These are phyloP conservation scores for Beauveria asiatica DNA, from an alignment of 2,329 filamentous ascomycete species.

Conservation along the genomic window DNA sequence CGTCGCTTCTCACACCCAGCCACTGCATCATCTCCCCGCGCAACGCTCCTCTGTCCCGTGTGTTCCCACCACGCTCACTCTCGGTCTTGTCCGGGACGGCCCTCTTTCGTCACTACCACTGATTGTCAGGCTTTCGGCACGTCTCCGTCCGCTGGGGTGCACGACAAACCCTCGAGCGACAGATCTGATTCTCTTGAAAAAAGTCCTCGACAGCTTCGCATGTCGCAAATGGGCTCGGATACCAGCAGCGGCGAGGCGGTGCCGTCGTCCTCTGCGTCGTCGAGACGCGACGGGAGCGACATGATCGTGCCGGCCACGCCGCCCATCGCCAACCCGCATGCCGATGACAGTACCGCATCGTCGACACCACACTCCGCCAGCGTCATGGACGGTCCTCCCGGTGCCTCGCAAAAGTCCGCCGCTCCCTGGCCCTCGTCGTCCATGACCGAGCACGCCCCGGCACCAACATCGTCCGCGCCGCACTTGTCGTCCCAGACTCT, in stretches of 20 bases:
- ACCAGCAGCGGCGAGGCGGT: conserved; percentile 4
- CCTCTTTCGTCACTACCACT: neutral
- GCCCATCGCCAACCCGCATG: conserved; percentile 4
- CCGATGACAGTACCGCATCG: neutral
- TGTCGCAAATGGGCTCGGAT: conserved; percentile 12
- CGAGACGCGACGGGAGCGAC: conserved; percentile 12
- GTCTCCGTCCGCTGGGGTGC: neutral
- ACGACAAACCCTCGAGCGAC: neutral
- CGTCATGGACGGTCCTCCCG: neutral
- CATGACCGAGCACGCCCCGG: neutral
- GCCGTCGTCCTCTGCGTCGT: conserved; percentile 9
- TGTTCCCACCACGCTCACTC: neutral
- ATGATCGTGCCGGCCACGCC: conserved; percentile 11
- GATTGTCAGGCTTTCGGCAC: neutral
- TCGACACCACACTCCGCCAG: neutral
- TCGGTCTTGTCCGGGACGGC: conserved; percentile 6
- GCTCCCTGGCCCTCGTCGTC: neutral
- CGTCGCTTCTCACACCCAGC: too few species aligned
- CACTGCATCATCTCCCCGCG: neutral
- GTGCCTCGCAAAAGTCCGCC: neutral
- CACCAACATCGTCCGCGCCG: neutral
- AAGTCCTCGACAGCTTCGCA: neutral
- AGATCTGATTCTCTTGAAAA: too few species aligned
- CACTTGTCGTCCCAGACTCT: conserved; percentile 5
- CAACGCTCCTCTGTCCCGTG: neutral